Evolutionary conservation across 129 eudicot genomes (phyloP).

Genomic region (Arctium minus): DNA sequence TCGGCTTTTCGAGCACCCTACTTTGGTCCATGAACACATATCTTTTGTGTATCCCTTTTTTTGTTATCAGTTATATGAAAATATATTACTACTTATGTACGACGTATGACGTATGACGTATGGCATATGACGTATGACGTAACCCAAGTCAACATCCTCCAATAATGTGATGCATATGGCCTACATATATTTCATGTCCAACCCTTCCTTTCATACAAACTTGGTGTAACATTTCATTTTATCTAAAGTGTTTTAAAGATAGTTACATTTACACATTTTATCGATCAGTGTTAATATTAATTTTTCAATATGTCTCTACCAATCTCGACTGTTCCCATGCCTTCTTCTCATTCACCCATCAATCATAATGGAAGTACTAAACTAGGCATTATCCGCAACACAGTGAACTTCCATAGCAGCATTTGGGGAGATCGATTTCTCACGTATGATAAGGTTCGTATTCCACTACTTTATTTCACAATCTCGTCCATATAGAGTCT

Average conservation of each 20-base stretch:
- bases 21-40: no score
- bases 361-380: neutral
- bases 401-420: slow-evolving; percentile 39
- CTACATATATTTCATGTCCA: neutral
- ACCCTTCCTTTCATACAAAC: neutral
- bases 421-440: slow-evolving; percentile 51
- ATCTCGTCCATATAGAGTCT: neutral
- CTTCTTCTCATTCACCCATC: neutral
- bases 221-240: neutral
- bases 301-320: neutral
- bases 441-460: slow-evolving; percentile 17
- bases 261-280: no score
- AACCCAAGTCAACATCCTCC: no score
- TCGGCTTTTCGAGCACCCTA: no score
- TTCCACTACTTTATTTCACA: neutral
- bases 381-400: slow-evolving; percentile 25
- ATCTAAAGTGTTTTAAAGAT: no score
- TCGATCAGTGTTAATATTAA: no score
- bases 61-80: no score
- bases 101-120: no score
- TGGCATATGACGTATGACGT: no score
- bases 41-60: no score
- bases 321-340: neutral
- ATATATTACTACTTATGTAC: no score
- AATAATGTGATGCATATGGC: neutral